Conservation (phyloP, 2,329 filamentous ascomycete species). For the Aspergillus jensenii region DNA sequence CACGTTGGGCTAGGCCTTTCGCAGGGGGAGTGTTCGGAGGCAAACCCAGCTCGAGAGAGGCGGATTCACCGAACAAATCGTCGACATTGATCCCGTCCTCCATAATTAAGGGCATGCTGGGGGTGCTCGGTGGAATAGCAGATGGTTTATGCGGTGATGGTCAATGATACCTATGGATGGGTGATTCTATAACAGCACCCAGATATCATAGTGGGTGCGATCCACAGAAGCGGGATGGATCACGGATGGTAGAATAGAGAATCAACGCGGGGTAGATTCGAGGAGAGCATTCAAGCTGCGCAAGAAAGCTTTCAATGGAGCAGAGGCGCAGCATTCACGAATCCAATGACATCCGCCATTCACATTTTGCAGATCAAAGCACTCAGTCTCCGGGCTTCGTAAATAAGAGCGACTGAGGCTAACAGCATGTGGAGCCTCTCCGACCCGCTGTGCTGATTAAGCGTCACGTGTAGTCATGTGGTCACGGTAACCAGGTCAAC, state of each 20-base stretch:
- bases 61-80: conserved; percentile 72
- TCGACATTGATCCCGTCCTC: conserved; percentile 62
- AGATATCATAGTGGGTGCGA: conserved; percentile 14
- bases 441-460: conserved; percentile 16
- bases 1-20: conserved; percentile 68
- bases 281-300: not conserved
- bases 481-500: conserved; percentile 22
- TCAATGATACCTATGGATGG: not conserved
- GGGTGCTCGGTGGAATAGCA: not conserved
- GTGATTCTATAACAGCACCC: conserved; percentile 7
- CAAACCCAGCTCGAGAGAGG: conserved; percentile 57
- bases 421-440: conserved; percentile 12
- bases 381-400: not conserved
- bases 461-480: conserved; percentile 21
- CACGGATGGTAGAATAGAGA: not conserved
- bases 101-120: conserved; percentile 55
- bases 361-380: not conserved
- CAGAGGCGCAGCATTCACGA: conserved; percentile 2
- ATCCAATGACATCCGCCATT: not conserved
- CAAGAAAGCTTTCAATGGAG: not conserved
- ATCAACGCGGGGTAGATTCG: not conserved
- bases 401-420: conserved; percentile 6
- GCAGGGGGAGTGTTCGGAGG: conserved; percentile 51
- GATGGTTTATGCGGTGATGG: not conserved
- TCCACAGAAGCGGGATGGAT: conserved; percentile 9